Evolutionary conservation across 2,329 filamentous ascomycete species (phyloP), one percentile per base, ranked within the genome.

Genomic region (Monosporascus cannonballus): DNA sequence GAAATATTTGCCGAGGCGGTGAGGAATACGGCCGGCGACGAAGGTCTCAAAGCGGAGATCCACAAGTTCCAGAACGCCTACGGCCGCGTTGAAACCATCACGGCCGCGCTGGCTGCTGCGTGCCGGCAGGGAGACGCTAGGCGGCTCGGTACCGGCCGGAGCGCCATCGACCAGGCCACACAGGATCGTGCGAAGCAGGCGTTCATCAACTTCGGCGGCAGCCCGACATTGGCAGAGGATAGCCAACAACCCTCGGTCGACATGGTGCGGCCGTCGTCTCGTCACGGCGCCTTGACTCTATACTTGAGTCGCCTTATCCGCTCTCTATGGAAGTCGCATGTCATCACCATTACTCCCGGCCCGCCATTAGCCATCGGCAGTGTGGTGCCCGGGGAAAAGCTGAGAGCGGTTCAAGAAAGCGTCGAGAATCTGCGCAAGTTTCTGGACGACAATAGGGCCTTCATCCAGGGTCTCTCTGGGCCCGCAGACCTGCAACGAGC

Each of bases 381-480:
- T 1, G 85, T 85, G 1, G 78, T 96, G 22, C 70, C 78, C 2
- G 70, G 83, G 1, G 59, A 74, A 25, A 96, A 94, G 66, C 74
- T 99, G 14, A 81, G 83, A 54, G 75, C 79, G 14, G 84, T 96
- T 0, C 94, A 97, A 64, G 85, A 89, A 54, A 87, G 90, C 63
- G 73, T 99, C 4, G 86, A 90, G 54, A 81, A 87, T 5, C 73
- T 99, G 36, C 82, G 87, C 47, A 84, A 85, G 15, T 99, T 99
- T 65, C 81, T 99, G 45, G 83, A 89, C 38, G 78, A 82, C n/a
- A 99, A 99, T 71, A 89, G 87, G 58, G 86, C 84, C 49, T 91
- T 95, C 54, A 97, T 99, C 54, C 92, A 96, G 66, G 94, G 95
- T 6, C 76, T 99, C 49, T 89, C 90, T n/a, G 93, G 93, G 0